Evolutionary conservation across 768 basidiomycete species (phyloP).

Genomic region (Agaricus bisporus): DNA sequence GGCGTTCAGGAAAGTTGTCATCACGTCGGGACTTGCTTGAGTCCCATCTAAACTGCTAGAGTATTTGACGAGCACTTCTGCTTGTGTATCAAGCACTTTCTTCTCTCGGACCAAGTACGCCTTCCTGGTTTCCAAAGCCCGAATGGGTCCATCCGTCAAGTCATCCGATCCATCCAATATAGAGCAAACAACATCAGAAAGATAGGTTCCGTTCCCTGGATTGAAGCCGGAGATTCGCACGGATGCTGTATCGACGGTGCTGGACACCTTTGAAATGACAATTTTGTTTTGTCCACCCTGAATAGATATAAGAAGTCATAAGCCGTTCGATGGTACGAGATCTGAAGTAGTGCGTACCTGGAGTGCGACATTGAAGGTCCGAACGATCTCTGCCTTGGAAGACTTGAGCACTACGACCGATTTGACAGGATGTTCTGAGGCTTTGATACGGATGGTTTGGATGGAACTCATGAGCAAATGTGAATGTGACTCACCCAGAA

Average conservation of each 20-base stretch:
- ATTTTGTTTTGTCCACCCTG: slow-evolving; percentile 51
- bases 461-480: slow-evolving; percentile 8
- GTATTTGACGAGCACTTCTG: slow-evolving; percentile 36
- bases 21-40: slow-evolving; percentile 29
- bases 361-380: slow-evolving; percentile 41
- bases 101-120: slow-evolving; percentile 30
- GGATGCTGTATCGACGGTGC: slow-evolving; percentile 44
- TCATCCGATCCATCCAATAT: slow-evolving; percentile 19
- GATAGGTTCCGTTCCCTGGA: slow-evolving; percentile 28
- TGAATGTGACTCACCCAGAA: too few relatives aligned
- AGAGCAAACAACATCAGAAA: slow-evolving; percentile 53
- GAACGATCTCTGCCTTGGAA: slow-evolving; percentile 48
- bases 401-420: slow-evolving; percentile 55
- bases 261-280: slow-evolving; percentile 42
- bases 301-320: background rate
- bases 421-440: slow-evolving; percentile 41
- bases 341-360: slow-evolving; percentile 29
- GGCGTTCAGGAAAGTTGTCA: slow-evolving; percentile 34
- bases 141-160: slow-evolving; percentile 25
- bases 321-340: background rate
- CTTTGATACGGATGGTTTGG: slow-evolving; percentile 18
- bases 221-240: slow-evolving; percentile 46
- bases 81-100: slow-evolving; percentile 33
- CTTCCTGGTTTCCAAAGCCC: slow-evolving; percentile 30
- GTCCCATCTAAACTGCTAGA: slow-evolving; percentile 38